These are phyloP conservation scores for Odonthalia washingtoniensis DNA, from an alignment of 31 red algal species.

Conservation along the genomic window DNA sequence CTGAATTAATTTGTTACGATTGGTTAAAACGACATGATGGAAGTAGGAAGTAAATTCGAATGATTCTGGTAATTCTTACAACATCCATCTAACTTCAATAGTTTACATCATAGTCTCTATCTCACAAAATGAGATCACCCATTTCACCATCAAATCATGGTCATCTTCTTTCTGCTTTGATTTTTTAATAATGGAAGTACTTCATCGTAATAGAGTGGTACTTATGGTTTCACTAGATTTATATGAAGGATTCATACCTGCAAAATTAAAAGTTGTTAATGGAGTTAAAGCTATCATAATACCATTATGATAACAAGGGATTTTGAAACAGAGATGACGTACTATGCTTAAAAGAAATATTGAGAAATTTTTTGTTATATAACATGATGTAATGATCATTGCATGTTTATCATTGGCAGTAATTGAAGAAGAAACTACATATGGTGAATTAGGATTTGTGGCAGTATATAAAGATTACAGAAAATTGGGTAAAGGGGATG, in stretches of 20 bases:
- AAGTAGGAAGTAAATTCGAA: too few species aligned
- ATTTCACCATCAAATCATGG: too few species aligned
- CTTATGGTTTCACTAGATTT: slow-evolving; percentile 96
- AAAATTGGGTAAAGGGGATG: slow-evolving; percentile 94
- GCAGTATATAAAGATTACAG: slow-evolving; percentile 91
- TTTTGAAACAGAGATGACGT: slow-evolving; percentile 81
- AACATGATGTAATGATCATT: slow-evolving; percentile 99
- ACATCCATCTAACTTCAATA: too few species aligned
- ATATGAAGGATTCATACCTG: slow-evolving; percentile 88
- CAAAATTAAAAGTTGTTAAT: slow-evolving; percentile 66
- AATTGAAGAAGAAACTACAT: slow-evolving; percentile 65
- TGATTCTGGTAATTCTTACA: too few species aligned
- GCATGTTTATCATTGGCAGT: slow-evolving; percentile 81
- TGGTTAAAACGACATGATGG: too few species aligned
- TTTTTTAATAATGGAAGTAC: slow-evolving; percentile 98
- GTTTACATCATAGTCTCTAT: too few species aligned
- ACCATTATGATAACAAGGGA: slow-evolving; percentile 87
- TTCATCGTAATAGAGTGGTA: slow-evolving; percentile 91
- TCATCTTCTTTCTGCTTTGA: too few species aligned
- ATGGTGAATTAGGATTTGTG: slow-evolving; percentile 89
- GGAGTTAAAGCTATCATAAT: slow-evolving; percentile 90
- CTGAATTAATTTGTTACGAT: too few species aligned
- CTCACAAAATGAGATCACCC: too few species aligned
- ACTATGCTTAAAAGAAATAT: slow-evolving; percentile 83
- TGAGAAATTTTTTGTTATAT: slow-evolving; percentile 86